A percentile compares a stretch with the other conserved stretches of the same genome.
Conservation (phyloP, 148 eudicot genomes). For the Silene latifolia region DNA sequence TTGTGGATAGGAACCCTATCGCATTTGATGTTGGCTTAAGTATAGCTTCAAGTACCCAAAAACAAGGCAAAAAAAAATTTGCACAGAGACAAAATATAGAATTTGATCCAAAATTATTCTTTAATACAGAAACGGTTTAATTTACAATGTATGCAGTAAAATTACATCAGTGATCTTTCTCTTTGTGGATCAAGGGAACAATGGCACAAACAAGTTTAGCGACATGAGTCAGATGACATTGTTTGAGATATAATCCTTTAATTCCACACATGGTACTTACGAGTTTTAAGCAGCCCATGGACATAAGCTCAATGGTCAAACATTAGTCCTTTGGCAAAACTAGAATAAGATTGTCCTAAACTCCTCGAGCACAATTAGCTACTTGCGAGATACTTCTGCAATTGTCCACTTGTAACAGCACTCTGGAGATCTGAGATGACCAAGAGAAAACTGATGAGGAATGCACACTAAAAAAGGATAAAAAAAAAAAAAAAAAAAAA, state of each 20-base stretch:
- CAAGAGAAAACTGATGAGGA: neutral
- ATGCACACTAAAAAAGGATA: neutral
- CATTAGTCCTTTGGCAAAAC: neutral
- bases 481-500: neutral
- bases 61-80: neutral
- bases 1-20: neutral
- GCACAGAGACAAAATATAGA: neutral
- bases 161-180: neutral
- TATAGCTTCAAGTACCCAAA: neutral
- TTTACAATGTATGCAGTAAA: neutral
- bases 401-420: constrained; percentile 58
- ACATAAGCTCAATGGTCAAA: constrained; percentile 6
- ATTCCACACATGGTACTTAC: neutral
- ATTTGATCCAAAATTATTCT: neutral
- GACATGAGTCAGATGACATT: neutral
- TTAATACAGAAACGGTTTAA: neutral
- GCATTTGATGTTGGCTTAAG: neutral
- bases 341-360: neutral
- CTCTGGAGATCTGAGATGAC: constrained; percentile 58
- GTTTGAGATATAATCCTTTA: neutral
- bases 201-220: constrained; percentile 2
- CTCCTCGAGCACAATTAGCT: constrained; percentile 29
- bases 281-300: constrained; percentile 6
- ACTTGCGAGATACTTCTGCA: constrained; percentile 61
- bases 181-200: neutral